These are phyloP conservation scores for Penicillium sp. DNA, from an alignment of 2,329 filamentous ascomycete species.

Conservation along the genomic window DNA sequence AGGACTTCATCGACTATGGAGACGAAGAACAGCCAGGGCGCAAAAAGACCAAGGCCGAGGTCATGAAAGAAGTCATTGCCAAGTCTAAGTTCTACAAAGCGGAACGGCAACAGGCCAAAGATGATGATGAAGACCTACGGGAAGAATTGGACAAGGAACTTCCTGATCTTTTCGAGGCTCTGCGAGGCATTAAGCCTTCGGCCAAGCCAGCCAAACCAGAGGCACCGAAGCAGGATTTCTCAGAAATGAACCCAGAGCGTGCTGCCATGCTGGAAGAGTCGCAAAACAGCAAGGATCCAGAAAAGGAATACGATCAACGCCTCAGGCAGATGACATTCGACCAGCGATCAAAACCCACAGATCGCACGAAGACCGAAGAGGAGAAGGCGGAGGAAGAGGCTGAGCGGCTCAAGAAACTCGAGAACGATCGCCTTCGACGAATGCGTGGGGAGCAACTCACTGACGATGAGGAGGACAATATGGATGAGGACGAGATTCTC, in stretches of 20 bases:
- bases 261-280: conserved; percentile 52
- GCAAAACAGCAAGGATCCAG: conserved; percentile 59
- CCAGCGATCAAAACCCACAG: conserved; percentile 71
- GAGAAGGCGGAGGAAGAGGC: conserved; percentile 73
- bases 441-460: conserved; percentile 76
- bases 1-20: conserved; percentile 37
- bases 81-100: conserved; percentile 96
- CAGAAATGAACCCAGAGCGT: conserved; percentile 55
- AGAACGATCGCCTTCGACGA: conserved; percentile 69
- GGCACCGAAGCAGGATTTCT: conserved; percentile 37
- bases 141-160: conserved; percentile 78
- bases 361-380: conserved; percentile 84
- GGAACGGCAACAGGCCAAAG: conserved; percentile 82
- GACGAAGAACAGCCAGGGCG: conserved; percentile 59
- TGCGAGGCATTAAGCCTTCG: conserved; percentile 51
- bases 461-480: conserved; percentile 47
- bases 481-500: conserved; percentile 24
- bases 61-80: conserved; percentile 95
- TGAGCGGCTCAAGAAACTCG: conserved; percentile 65
- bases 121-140: conserved; percentile 82
- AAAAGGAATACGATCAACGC: conserved; percentile 79
- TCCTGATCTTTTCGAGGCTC: conserved; percentile 62
- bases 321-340: conserved; percentile 77
- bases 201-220: conserved; percentile 48
- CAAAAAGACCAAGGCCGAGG: conserved; percentile 91